Evolutionary conservation across 192 early-diverging fungal genomes (phyloP), one percentile per base, ranked within the genome.

Genomic region (Gonapodya prolifera): DNA sequence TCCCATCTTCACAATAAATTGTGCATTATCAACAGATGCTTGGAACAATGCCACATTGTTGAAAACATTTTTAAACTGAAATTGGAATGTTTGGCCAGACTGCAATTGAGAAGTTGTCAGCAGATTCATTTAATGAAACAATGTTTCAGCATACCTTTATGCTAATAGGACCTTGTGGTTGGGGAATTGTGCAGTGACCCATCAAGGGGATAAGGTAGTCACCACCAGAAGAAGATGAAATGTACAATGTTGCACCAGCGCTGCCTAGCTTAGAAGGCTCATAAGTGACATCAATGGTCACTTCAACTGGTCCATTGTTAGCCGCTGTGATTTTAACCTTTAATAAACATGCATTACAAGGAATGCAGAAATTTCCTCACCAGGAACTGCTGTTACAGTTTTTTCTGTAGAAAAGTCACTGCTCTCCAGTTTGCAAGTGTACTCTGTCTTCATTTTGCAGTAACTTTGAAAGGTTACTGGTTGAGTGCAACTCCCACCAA

Each of bases 31-130:
- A 77, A 90, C 85, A 2, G 82, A 79, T 74, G 84, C 84, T 73
- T 30, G 82, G 75, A 89, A 90, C 1, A 85, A 79, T 2, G 89
- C 86, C 18, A 77, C 77, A 17, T 73, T 36, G 23, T 77, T 81
- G 77, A 88, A 88, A 18, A 90, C 88, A 78, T 90, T 90, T 61
- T 89, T 91, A 81, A 90, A 90, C 1, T 84, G 77, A 2, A 90
- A 75, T 1, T 81, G 35, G 0, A 85, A 70, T 0, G 82, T 70
- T 2, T 80, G 61, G 0, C 89, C 89, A 17, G 84, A 23, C 78
- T 61, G 23, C 8, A 61, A 23, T 16, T 16, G 8, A 61, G 23
- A 61, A 23, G 45, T 8, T 8, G 45, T 61, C 45, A 61, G 45
- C 8, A 8, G 23, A 61, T 23, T 16, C 45, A 61, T 23, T 16